Evolutionary conservation across 768 basidiomycete species (phyloP).

Genomic region (Kwoniella newhampshirensis): DNA sequence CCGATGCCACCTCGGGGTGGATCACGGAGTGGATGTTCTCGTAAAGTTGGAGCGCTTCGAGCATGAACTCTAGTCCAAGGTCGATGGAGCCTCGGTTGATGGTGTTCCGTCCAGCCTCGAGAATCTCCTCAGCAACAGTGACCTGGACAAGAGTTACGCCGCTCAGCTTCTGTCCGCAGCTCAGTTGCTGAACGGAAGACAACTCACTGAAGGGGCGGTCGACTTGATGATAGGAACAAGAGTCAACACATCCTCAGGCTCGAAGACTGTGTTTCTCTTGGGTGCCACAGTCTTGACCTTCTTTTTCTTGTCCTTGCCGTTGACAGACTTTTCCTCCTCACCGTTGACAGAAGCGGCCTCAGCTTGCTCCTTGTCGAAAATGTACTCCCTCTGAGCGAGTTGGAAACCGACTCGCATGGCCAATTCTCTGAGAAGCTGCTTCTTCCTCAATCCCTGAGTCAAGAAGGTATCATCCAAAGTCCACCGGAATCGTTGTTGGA

Average conservation of each 20-base stretch:
- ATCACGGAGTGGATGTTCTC: constrained; percentile 56
- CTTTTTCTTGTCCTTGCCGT: constrained; percentile 39
- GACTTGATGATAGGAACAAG: constrained; percentile 55
- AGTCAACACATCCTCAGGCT: constrained; percentile 54
- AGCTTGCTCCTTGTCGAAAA: constrained; percentile 33
- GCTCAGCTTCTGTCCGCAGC: background rate
- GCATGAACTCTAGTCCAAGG: constrained; percentile 55
- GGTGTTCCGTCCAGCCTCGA: constrained; percentile 53
- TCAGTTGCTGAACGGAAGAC: background rate
- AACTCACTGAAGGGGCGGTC: constrained; percentile 51
- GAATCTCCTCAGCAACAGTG: constrained; percentile 54
- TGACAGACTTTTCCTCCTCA: constrained; percentile 18
- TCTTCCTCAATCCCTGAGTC: constrained; percentile 42
- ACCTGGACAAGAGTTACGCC: constrained; percentile 29
- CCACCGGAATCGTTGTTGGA: constrained; percentile 54
- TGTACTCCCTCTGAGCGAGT: constrained; percentile 53
- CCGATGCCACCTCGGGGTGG: constrained; percentile 55
- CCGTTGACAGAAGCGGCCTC: constrained; percentile 15
- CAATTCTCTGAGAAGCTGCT: constrained; percentile 55
- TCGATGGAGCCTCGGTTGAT: constrained; percentile 53
- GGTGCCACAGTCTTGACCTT: constrained; percentile 27
- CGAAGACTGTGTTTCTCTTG: constrained; percentile 46
- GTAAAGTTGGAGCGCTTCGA: constrained; percentile 55
- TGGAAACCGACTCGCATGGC: constrained; percentile 54
- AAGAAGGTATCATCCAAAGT: constrained; percentile 46